Conservation (phyloP, 306 rosid species). For the Ammopiptanthus mongolicus region DNA sequence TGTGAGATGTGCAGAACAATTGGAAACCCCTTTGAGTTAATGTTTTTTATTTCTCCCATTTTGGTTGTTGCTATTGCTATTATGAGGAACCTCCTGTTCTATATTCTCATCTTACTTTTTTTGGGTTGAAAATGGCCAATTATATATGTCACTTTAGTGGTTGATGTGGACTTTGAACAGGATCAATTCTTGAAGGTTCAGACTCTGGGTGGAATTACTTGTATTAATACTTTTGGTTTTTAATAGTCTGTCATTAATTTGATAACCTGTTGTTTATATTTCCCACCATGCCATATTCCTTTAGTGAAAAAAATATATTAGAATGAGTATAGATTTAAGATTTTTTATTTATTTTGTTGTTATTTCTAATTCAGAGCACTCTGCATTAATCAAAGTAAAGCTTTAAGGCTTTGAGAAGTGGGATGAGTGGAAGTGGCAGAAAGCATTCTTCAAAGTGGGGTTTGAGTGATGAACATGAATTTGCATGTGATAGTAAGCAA, state of each 20-base stretch:
- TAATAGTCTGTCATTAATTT: not conserved
- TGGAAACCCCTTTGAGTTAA: not conserved
- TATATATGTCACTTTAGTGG: not conserved
- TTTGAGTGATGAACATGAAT: slow-evolving; percentile 57
- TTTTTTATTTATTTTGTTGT: slow-evolving; percentile 11
- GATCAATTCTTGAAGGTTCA: not conserved
- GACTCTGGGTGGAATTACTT: not conserved
- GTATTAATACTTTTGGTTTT: not conserved
- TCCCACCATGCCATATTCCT: slow-evolving; percentile 17
- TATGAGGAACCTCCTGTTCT: not conserved
- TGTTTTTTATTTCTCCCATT: not conserved
- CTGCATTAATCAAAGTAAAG: slow-evolving; percentile 27
- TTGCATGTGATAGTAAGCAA: slow-evolving; percentile 45
- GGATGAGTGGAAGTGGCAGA: slow-evolving; percentile 79
- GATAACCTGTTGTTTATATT: not conserved
- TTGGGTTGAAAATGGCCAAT: not conserved
- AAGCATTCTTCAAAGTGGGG: slow-evolving; percentile 79
- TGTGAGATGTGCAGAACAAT: not conserved
- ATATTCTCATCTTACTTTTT: not conserved
- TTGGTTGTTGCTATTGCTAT: not conserved
- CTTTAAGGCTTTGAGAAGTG: slow-evolving; percentile 22
- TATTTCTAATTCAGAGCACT: slow-evolving; percentile 35
- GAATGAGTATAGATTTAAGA: slow-evolving; percentile 2
- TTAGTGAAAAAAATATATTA: not conserved
- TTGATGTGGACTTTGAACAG: not conserved